Evolutionary conservation across 129 eudicot species (phyloP).

Genomic region (Dittrichia graveolens): DNA sequence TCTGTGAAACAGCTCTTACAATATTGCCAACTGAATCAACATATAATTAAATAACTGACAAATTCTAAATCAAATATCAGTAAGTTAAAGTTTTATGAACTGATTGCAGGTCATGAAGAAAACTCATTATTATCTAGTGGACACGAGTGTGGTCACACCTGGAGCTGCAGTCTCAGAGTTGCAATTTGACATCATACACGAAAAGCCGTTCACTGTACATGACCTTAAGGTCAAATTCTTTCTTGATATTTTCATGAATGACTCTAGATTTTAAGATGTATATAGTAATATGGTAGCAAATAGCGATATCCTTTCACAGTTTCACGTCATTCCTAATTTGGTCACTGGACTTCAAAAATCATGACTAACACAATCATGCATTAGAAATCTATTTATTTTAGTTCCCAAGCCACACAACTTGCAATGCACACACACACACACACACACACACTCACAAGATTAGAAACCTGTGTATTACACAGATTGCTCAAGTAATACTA

Average conservation of each 20-base stretch:
- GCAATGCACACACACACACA: neutral
- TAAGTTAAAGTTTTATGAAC: neutral
- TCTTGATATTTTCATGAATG: constrained; percentile 12
- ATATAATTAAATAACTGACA: neutral
- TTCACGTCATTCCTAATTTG: constrained; percentile 6
- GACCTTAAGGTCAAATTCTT: constrained; percentile 67
- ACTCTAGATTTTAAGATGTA: neutral
- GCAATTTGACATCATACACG: constrained; percentile 79
- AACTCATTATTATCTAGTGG: constrained; percentile 94
- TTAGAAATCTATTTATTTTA: neutral
- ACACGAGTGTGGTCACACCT: constrained; percentile 73
- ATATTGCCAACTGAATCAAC: neutral
- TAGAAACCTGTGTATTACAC: no score
- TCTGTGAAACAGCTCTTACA: neutral
- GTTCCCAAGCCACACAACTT: neutral
- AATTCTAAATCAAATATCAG: neutral
- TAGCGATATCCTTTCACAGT: neutral
- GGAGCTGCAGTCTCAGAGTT: constrained; percentile 97
- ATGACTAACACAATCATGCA: neutral
- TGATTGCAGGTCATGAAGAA: constrained; percentile 90
- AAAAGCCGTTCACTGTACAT: constrained; percentile 66
- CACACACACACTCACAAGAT: no score
- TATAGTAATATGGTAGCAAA: neutral
- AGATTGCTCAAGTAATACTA: no score
- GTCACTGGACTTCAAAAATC: neutral